phyloP scores from a whole-genome alignment of 2,329 filamentous ascomycete species.

The Claviceps arundinis region DNA sequence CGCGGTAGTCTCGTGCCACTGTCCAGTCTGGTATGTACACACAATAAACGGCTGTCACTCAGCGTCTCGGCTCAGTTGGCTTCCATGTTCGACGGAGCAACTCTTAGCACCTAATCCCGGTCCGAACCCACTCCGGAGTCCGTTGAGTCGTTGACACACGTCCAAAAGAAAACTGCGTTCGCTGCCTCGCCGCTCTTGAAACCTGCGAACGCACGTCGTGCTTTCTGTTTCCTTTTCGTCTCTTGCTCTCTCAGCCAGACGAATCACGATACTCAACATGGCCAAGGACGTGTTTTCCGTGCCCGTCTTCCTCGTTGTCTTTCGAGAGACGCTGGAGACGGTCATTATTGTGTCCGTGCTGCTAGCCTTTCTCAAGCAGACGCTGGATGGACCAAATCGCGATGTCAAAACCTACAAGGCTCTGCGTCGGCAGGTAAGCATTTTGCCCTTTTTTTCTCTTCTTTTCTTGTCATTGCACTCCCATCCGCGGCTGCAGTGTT shows the following conservation, averaged over 20 bases:
- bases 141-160: not conserved
- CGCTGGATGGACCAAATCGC: constrained; percentile 48
- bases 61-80: too few species aligned
- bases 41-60: too few species aligned
- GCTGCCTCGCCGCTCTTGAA: not conserved
- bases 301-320: constrained; percentile 81
- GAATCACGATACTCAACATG: constrained; percentile 21
- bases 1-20: too few species aligned
- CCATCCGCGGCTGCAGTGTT: too few species aligned
- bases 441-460: not conserved
- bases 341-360: constrained; percentile 80
- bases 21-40: too few species aligned
- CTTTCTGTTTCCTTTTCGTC: not conserved
- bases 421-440: constrained; percentile 47
- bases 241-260: not conserved
- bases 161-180: not conserved
- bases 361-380: constrained; percentile 73
- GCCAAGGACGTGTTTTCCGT: constrained; percentile 62
- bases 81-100: too few species aligned
- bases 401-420: constrained; percentile 53
- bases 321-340: constrained; percentile 73
- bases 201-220: too few species aligned
- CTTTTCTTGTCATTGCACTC: not conserved
- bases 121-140: not conserved
- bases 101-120: not conserved